Evolutionary conservation across 495 filamentous ascomycete genomes (phyloP).

Genomic region (Xylaria nigripes): DNA sequence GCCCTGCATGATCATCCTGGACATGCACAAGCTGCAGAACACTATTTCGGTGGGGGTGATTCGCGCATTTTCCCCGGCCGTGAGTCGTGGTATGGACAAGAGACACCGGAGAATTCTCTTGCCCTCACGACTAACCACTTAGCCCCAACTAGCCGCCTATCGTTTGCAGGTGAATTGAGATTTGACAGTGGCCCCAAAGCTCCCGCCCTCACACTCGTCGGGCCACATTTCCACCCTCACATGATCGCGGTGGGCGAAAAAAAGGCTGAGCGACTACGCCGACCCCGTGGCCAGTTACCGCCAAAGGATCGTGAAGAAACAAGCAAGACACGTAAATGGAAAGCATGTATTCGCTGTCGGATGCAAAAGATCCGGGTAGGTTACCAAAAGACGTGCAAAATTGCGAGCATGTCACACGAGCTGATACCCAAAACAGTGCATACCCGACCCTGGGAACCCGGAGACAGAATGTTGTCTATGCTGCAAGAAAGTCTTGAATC

Average conservation of each 20-base stretch:
- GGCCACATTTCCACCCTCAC: not conserved
- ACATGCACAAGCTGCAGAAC: not conserved
- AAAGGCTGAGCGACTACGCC: constrained; percentile 1
- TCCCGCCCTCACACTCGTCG: not conserved
- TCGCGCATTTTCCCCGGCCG: not conserved
- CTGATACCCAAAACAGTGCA: constrained; percentile 19
- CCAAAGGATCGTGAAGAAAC: constrained; percentile 21
- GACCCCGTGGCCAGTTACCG: constrained; percentile 9
- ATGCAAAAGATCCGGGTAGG: constrained; percentile 37
- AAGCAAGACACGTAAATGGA: constrained; percentile 29
- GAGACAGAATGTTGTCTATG: constrained; percentile 26
- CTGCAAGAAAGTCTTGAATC: constrained; percentile 25
- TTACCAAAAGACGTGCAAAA: constrained; percentile 9
- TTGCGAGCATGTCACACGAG: not conserved
- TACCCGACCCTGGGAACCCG: constrained; percentile 22
- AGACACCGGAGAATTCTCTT: not conserved
- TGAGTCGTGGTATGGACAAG: constrained; percentile 2
- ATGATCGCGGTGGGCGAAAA: not conserved
- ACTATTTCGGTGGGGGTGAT: not conserved
- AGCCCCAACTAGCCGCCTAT: not conserved
- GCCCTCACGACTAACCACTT: not conserved
- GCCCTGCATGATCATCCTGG: not conserved
- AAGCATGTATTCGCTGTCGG: constrained; percentile 39
- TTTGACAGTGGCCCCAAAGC: not conserved
- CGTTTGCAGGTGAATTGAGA: not conserved